Conservation (phyloP, 768 basidiomycete genomes). For the Auricularia auricula-judae region DNA sequence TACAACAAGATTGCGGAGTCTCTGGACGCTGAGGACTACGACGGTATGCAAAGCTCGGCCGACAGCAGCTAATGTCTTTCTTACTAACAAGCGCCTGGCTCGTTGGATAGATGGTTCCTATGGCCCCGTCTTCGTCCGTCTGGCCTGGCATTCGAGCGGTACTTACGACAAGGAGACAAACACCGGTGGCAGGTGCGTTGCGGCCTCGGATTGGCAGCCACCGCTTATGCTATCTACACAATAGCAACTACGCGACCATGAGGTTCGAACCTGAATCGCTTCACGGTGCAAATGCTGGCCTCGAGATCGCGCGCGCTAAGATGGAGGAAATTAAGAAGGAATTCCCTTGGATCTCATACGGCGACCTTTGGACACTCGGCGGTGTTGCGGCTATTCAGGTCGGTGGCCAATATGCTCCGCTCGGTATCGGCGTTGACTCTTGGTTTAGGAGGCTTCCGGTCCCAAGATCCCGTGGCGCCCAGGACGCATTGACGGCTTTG, state of each 20-base stretch:
- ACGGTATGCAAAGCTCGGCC: conserved; percentile 42
- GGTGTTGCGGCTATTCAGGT: conserved; percentile 84
- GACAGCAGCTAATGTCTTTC: background rate
- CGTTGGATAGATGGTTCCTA: conserved; percentile 65
- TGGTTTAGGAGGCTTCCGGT: conserved; percentile 69
- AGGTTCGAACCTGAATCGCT: conserved; percentile 82
- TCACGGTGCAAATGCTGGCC: conserved; percentile 77
- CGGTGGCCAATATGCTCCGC: conserved; percentile 3
- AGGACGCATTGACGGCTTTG: conserved; percentile 82
- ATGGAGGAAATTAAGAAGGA: conserved; percentile 84
- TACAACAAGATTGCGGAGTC: conserved; percentile 81
- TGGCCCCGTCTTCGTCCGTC: conserved; percentile 76
- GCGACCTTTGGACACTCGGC: conserved; percentile 92
- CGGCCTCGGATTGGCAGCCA: background rate
- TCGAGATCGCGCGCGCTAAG: conserved; percentile 65
- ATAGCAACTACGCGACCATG: conserved; percentile 96
- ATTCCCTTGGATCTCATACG: conserved; percentile 90
- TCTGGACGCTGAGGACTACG: conserved; percentile 72
- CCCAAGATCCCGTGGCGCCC: conserved; percentile 91
- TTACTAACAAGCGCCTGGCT: conserved; percentile 1
- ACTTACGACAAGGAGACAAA: conserved; percentile 76
- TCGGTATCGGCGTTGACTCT: background rate
- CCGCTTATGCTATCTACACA: background rate
- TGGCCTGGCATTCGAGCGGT: conserved; percentile 92
- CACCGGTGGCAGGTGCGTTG: conserved; percentile 65